phyloP scores from a whole-genome alignment of 768 basidiomycete species.

The Cyclocybe aegerita region DNA sequence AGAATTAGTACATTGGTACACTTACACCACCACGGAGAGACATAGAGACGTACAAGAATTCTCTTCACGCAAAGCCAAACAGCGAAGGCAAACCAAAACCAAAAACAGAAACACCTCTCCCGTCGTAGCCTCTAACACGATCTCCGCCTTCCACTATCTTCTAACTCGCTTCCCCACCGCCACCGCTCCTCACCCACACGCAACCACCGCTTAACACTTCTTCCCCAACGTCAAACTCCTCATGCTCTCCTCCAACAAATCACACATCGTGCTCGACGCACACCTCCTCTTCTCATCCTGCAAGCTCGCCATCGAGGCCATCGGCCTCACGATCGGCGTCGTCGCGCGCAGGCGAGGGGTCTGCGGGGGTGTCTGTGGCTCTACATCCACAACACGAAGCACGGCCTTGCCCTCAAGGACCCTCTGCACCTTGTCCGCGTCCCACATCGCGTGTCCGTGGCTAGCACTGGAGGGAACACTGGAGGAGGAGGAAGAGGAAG shows the following conservation, averaged over 20 bases:
- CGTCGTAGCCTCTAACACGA: no score
- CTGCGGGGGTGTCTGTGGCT: slow-evolving; percentile 30
- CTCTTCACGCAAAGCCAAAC: no score
- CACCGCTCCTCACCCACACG: neutral
- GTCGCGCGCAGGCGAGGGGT: slow-evolving; percentile 11
- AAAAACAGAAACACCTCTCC: no score
- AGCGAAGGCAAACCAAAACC: no score
- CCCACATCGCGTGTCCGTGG: slow-evolving; percentile 32
- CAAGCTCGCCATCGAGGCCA: slow-evolving; percentile 2
- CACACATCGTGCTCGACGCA: slow-evolving; percentile 19
- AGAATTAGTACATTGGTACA: no score
- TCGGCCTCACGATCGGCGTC: slow-evolving; percentile 1
- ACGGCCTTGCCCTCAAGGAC: slow-evolving; percentile 85
- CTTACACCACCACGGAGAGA: no score
- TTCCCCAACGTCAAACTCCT: slow-evolving; percentile 60
- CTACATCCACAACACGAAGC: slow-evolving; percentile 76
- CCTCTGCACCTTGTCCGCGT: slow-evolving; percentile 77
- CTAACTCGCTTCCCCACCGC: neutral
- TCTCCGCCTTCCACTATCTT: neutral
- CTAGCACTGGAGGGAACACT: slow-evolving; percentile 8
- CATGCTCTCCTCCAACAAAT: slow-evolving; percentile 69
- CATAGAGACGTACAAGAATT: no score
- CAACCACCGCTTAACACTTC: slow-evolving; percentile 32
- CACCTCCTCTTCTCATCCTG: slow-evolving; percentile 24
- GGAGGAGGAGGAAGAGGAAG: slow-evolving; percentile 23